A percentile compares a stretch with the other conserved stretches of the same genome.
Conservation (phyloP, 495 filamentous ascomycete species). For the Penicillium chermesinum region DNA sequence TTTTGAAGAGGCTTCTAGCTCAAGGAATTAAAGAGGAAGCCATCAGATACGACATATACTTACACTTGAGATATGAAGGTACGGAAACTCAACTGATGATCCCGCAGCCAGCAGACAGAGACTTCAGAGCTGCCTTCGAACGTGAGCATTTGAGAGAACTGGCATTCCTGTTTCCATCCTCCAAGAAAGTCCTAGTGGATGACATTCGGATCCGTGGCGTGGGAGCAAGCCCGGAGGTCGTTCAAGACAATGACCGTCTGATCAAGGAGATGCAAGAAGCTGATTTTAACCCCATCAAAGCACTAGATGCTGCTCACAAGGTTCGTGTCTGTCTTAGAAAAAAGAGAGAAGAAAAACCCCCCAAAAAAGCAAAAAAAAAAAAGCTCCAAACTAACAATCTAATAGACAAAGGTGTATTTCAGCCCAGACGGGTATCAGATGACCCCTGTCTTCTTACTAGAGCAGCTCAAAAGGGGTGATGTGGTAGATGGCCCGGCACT, state of each 20-base stretch:
- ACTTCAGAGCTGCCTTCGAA: neutral
- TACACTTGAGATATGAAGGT: neutral
- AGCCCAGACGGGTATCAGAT: neutral
- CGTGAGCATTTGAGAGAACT: neutral
- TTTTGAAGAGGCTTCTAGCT: neutral
- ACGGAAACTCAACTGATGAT: neutral
- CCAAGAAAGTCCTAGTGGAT: neutral
- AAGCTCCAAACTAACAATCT: no score
- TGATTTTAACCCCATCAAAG: no score
- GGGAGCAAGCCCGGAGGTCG: no score
- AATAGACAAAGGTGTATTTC: no score
- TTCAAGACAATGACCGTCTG: no score
- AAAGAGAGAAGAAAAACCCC: no score
- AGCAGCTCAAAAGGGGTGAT: neutral
- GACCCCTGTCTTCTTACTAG: neutral
- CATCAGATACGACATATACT: neutral
- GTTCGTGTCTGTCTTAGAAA: no score
- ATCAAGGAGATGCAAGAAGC: no score
- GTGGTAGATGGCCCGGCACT: neutral
- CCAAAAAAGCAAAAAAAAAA: no score
- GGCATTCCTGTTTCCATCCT: neutral
- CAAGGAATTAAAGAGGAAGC: neutral
- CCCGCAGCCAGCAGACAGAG: neutral
- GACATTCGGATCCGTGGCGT: neutral
- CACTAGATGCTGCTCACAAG: no score